phyloP scores from a whole-genome alignment of 179 eudicot species.

The Gypsophila paniculata region DNA sequence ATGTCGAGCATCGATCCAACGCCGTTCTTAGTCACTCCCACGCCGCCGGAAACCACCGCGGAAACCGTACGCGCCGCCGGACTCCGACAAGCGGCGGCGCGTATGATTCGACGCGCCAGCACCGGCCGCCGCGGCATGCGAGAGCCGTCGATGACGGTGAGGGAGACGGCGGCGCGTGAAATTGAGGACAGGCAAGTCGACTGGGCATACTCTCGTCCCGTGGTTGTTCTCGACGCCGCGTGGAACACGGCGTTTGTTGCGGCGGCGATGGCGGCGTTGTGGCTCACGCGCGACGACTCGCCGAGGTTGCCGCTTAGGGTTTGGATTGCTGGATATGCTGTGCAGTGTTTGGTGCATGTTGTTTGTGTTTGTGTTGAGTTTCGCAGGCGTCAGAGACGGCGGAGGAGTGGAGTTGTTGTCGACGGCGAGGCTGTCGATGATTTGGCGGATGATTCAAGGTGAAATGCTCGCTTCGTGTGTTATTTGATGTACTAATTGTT shows the following conservation, averaged over 20 bases:
- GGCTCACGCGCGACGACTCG: conserved; percentile 28
- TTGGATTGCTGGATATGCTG: conserved; percentile 49
- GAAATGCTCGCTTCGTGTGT: too few relatives aligned
- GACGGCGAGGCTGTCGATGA: conserved; percentile 13
- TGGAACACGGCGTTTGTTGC: conserved; percentile 55
- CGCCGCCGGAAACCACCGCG: conserved; percentile 7
- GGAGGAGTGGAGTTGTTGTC: conserved; percentile 14
- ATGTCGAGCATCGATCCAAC: conserved; percentile 28
- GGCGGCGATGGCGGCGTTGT: conserved; percentile 33
- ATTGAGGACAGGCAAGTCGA: conserved; percentile 59
- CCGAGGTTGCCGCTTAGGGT: conserved; percentile 38
- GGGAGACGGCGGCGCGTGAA: conserved; percentile 61
- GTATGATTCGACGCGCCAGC: conserved; percentile 47
- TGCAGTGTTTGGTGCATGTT: conserved; percentile 55
- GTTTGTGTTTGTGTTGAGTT: conserved; percentile 48
- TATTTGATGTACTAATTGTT: too few relatives aligned
- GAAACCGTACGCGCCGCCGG: conserved; percentile 37
- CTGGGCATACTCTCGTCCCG: conserved; percentile 61
- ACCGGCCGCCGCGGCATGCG: conserved; percentile 40
- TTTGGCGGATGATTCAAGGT: conserved; percentile 25
- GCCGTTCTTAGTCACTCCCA: conserved; percentile 17
- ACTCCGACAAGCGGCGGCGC: conserved; percentile 52
- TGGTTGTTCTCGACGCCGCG: conserved; percentile 46
- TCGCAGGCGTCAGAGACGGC: conserved; percentile 29
- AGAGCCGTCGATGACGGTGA: conserved; percentile 55